Base-by-base conservation (phyloP, 2,329 filamentous ascomycete genomes). In the Phyllosticta capitalensis region DNA sequence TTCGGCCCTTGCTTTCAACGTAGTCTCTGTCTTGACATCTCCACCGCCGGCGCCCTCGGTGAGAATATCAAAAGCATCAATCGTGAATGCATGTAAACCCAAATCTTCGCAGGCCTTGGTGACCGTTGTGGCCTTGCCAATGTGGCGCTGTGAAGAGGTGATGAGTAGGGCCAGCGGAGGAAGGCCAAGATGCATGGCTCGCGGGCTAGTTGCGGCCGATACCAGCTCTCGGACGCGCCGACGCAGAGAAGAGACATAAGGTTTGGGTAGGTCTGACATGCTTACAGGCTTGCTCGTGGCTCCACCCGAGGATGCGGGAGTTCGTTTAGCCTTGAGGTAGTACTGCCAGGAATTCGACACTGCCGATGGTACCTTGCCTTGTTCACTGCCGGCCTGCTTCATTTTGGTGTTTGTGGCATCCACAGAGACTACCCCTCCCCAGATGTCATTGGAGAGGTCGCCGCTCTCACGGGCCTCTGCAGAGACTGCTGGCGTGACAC, bases 1-100 rank as follows among this genome's bases (percentile, higher is more conserved):
- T 62, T 96, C 94, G 1, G 91, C 89, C 55, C 94, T 83, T 3
- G 89, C 90, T 68, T 94, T 88, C 17, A 99, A 77, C 65, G 95
- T 89, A 0, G 89, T 92, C 69, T 96, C 92, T 0, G 92, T 96
- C 74, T 97, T 96, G 26, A 95, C 88, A 69, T 99, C 94, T 59
- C 89, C 87, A 9, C 90, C 90, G 57, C 90, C 90, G 0, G 87
- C 88, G 14, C 90, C 90, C 71, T 97, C 92, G n/a, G 90, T 92
- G 4, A 96, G 79, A 50, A 99, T 90, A 67, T 99, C 94, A 67
- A 95, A 96, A 0, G 90, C 89, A 71, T 97, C 91, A 56, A 99
- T 89, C 0, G 83, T 75, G 70, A 96, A 97, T 0, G 86, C 88
- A 71, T 99, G 94, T 17, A 97, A 79, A 3, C 94, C 94, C 63